phyloP scores from a whole-genome alignment of 345 rosid genomes.

The Anastatica hierochuntica region DNA sequence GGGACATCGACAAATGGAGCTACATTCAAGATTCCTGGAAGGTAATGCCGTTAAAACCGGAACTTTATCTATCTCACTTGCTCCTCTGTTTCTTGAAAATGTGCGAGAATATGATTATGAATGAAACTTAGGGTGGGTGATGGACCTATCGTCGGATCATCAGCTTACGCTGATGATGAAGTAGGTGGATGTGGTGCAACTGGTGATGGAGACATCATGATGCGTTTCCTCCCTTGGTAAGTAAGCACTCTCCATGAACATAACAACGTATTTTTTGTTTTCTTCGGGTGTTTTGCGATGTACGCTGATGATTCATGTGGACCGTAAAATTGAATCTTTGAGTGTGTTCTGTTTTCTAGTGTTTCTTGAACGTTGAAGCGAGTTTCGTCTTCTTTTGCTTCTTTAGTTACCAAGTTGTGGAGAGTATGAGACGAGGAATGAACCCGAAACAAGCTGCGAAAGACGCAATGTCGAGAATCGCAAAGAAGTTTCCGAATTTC shows the following conservation, averaged over 20 bases:
- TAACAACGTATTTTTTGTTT: neutral
- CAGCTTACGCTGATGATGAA: slow-evolving; percentile 75
- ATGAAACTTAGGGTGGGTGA: slow-evolving; percentile 65
- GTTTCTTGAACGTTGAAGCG: neutral
- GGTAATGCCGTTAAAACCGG: slow-evolving; percentile 33
- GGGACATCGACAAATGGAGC: slow-evolving; percentile 99
- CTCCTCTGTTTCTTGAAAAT: neutral
- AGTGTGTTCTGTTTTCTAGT: neutral
- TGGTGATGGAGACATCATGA: slow-evolving; percentile 95
- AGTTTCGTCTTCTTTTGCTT: neutral
- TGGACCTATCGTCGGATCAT: slow-evolving; percentile 87
- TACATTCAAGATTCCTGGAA: slow-evolving; percentile 85
- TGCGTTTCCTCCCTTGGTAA: slow-evolving; percentile 98
- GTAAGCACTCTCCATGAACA: neutral
- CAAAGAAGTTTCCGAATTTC: slow-evolving; percentile 60
- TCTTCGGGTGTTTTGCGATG: too few relatives aligned
- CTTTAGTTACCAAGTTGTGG: slow-evolving; percentile 86
- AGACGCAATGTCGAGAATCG: slow-evolving; percentile 72
- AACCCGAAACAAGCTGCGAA: slow-evolving; percentile 66
- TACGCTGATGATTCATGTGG: too few relatives aligned
- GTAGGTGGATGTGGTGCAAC: slow-evolving; percentile 98
- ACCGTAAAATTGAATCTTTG: too few relatives aligned
- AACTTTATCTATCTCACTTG: neutral
- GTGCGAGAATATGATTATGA: neutral
- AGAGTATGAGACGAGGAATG: slow-evolving; percentile 89